Base-by-base conservation (phyloP, 2,329 filamentous ascomycete genomes). In the Neofusicoccum ribis region DNA sequence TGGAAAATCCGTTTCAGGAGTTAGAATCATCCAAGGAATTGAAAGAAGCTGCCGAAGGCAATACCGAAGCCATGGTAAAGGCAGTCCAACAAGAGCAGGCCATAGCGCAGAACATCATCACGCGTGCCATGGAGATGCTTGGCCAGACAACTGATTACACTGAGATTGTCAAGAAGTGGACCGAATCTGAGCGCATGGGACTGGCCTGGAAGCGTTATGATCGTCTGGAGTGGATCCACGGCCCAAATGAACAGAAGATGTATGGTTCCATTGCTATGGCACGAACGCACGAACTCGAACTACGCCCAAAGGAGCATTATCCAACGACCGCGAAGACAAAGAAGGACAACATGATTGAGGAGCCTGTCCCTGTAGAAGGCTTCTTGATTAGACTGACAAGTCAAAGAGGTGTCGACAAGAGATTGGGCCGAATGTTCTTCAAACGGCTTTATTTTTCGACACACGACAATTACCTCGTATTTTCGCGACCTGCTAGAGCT, bases 181-280 rank as follows among this genome's bases (percentile, higher is more conserved):
- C 82, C 3, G 81, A 81, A 59, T 78, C 82, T 23, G 83, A 86
- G 66, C 84, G 84, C 31, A 86, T 90, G 72, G 88, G 88, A 3
- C 80, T 90, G 54, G 88, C 86, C 3, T 90, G 88, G 88, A 88
- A 88, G 74, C 81, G 88, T 51, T 90, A 90, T 71, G 88, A 90
- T 70, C 82, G 88, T 27, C 77, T 90, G 15, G 88, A 90, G 75
- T 90, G 88, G 88, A 80, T 90, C 4, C 83, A 88, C 73, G 88
- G 88, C 15, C 79, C 80, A 11, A 88, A 89, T 62, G 88, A 90
- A 72, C 83, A 86, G 68, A 86, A 85, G 67, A 90, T 90, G 88
- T 89, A 89, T 68, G 88, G 88, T 41, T 85, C 87, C 0, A 86
- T 90, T 68, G 88, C 86, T 37, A 89, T 90, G 87, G 80, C 85